phyloP scores from a whole-genome alignment of 805 yeast species.

The Hanseniaspora hatyaiensis region DNA sequence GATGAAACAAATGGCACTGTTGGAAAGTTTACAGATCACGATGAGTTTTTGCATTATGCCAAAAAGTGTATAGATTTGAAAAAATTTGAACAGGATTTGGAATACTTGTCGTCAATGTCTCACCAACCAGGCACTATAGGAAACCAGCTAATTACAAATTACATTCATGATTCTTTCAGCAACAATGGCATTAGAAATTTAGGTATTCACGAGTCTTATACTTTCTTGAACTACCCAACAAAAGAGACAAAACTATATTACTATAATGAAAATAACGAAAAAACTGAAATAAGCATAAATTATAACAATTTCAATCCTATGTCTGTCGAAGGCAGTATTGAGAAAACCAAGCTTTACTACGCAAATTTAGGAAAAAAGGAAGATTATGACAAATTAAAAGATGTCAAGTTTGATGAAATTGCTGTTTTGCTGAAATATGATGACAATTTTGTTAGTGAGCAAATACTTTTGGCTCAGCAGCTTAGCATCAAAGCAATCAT shows the following conservation, averaged over 20 bases:
- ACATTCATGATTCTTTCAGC: constrained; percentile 46
- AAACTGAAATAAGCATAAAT: constrained; percentile 24
- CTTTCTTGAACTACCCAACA: constrained; percentile 56
- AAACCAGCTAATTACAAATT: constrained; percentile 59
- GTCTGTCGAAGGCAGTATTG: constrained; percentile 45
- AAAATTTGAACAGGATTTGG: constrained; percentile 51
- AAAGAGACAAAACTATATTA: constrained; percentile 26
- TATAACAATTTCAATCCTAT: constrained; percentile 55
- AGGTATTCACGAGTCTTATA: constrained; percentile 34
- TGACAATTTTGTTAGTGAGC: constrained; percentile 35
- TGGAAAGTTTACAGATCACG: constrained; percentile 56
- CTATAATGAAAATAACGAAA: constrained; percentile 24
- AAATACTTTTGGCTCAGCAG: constrained; percentile 43
- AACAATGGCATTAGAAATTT: constrained; percentile 45
- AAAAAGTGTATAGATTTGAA: constrained; percentile 42
- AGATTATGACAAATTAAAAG: constrained; percentile 40
- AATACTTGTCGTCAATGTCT: constrained; percentile 68
- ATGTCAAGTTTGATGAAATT: constrained; percentile 32
- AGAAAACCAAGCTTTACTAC: constrained; percentile 42
- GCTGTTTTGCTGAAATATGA: constrained; percentile 56
- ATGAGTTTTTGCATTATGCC: constrained; percentile 39
- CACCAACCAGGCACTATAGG: constrained; percentile 85
- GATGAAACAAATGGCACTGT: constrained; percentile 31
- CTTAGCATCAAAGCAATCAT: constrained; percentile 54
- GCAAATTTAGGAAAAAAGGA: constrained; percentile 52